These are phyloP conservation scores for Scutellaria galericulata DNA, from an alignment of 257 asterid species.

Conservation along the genomic window DNA sequence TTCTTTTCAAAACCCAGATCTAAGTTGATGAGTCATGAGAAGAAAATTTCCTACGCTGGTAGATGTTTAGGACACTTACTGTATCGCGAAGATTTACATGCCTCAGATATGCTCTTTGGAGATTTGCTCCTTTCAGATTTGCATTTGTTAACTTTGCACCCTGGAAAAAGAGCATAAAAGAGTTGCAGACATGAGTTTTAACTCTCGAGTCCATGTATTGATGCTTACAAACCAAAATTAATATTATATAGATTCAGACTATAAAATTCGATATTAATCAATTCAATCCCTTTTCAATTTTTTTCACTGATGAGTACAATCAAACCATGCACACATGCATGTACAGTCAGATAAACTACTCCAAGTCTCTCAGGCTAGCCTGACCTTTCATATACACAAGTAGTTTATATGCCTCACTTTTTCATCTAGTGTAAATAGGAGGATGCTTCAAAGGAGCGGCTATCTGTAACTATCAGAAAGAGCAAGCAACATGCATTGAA, in stretches of 20 bases:
- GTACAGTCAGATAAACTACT: constrained; percentile 2
- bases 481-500: background rate
- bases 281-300: constrained; percentile 1
- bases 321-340: background rate
- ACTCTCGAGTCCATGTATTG: background rate
- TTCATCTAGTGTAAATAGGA: background rate
- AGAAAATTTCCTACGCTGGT: background rate
- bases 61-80: constrained; percentile 51
- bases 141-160: constrained; percentile 91
- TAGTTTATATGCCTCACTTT: background rate
- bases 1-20: constrained; percentile 11
- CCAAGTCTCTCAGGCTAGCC: constrained; percentile 7
- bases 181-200: constrained; percentile 16
- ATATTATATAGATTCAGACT: constrained; percentile 14
- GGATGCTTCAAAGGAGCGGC: background rate
- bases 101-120: constrained; percentile 91
- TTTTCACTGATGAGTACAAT: background rate
- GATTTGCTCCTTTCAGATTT: constrained; percentile 91
- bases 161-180: constrained; percentile 42
- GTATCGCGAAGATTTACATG: constrained; percentile 88
- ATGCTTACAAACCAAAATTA: background rate
- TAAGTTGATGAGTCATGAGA: constrained; percentile 13
- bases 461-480: background rate
- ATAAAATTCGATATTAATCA: constrained; percentile 5
- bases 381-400: background rate